Evolutionary conservation across 768 basidiomycete species (phyloP), one percentile per base, ranked within the genome.

Genomic region (Russula lepida): DNA sequence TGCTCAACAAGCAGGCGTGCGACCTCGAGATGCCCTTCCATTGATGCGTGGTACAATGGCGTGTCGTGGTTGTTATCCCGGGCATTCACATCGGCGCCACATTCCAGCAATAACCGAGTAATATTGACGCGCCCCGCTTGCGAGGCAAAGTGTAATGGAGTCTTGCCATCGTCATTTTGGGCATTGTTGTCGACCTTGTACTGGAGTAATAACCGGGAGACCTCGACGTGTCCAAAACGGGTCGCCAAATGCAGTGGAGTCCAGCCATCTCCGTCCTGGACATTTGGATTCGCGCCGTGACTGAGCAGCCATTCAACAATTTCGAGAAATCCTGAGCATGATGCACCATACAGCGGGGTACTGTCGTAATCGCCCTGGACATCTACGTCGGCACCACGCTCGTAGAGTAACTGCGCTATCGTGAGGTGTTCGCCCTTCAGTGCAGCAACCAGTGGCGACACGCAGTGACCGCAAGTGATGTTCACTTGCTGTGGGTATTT

Each of bases 261-360:
- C 0, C 2, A 15, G 23, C 11, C 12, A 4, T 25, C 0, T 9
- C 0, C 23, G 11, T 13, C 9, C 11, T 2, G 23, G 2, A 25
- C 21, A 46, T 46, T 46, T 46, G 21, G 44, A 23, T 46, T 12
- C 0, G 44, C 44, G 13, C 19, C 5, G 9, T n/a, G 30, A 19
- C 19, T 19, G 19, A 50, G 48, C 1, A 50, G 28, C 48, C 28
- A n/a, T 17, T 11, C 19, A 7, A n/a, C 48, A 9, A n/a, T 13
- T 8, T 50, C 28, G 6, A n/a, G 0, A 4, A 32, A 1, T 1
- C 28, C 48, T 3, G 1, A 9, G 2, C 30, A 21, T n/a, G 28
- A 30, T n/a, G 28, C 30, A 15, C 6, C 27, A 19, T 49, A 7
- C 17, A 28, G 15, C 19, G 7, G 17, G 1, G 47, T 49, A 6